phyloP scores from a whole-genome alignment of 2,329 filamentous ascomycete species.

The Aspergillus chevalieri region DNA sequence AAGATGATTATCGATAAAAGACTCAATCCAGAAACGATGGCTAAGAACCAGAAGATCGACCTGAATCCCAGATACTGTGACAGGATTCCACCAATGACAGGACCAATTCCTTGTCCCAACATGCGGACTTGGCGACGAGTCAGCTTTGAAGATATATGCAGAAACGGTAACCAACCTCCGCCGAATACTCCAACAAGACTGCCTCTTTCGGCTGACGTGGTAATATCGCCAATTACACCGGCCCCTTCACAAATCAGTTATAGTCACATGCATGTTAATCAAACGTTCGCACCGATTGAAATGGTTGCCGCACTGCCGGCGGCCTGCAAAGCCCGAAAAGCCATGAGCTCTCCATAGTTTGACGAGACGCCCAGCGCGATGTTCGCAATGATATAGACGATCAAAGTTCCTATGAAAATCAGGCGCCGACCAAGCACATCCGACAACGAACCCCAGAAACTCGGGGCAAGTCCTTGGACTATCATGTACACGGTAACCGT shows the following conservation, averaged over 20 bases:
- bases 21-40: constrained; percentile 29
- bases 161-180: constrained; percentile 23
- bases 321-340: constrained; percentile 45
- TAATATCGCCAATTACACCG: constrained; percentile 40
- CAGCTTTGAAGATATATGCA: not conserved
- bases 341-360: constrained; percentile 40
- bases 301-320: constrained; percentile 46
- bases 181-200: constrained; percentile 35
- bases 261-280: no score
- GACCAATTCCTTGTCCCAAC: constrained; percentile 42
- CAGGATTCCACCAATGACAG: constrained; percentile 37
- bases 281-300: constrained; percentile 34
- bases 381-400: constrained; percentile 45
- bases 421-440: constrained; percentile 43
- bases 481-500: constrained; percentile 44
- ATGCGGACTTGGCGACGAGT: constrained; percentile 28
- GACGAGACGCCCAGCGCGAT: constrained; percentile 41
- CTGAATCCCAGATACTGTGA: constrained; percentile 32
- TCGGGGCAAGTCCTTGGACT: constrained; percentile 46
- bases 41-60: constrained; percentile 39
- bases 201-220: constrained; percentile 32
- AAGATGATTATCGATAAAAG: constrained; percentile 36
- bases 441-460: constrained; percentile 46
- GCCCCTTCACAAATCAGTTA: constrained; percentile 6
- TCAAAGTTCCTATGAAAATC: constrained; percentile 42